These are phyloP conservation scores for Cruciata laevipes DNA, from an alignment of 257 asterid genomes.

Conservation along the genomic window DNA sequence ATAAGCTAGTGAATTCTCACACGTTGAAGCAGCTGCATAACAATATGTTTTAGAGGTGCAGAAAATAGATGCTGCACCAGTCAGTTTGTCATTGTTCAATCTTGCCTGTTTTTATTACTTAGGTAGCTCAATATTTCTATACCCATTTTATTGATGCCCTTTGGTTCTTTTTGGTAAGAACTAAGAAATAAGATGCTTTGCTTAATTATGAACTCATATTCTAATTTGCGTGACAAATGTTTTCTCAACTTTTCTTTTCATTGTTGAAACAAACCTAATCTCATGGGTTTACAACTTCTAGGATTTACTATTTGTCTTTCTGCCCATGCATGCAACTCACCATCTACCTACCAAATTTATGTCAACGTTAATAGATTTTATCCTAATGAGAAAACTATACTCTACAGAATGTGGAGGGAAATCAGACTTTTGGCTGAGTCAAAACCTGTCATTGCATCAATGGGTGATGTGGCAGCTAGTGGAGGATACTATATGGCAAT, in stretches of 20 bases:
- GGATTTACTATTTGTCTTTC: not conserved
- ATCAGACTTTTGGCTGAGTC: slow-evolving; percentile 81
- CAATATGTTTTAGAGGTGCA: not conserved
- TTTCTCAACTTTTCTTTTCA: not conserved
- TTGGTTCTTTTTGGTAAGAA: not conserved
- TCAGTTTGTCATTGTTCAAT: not conserved
- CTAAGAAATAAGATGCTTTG: slow-evolving; percentile 2
- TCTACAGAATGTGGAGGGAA: slow-evolving; percentile 96
- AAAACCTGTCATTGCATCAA: slow-evolving; percentile 89
- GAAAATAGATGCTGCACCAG: not conserved
- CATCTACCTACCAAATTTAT: not conserved
- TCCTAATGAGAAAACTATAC: slow-evolving; percentile 17
- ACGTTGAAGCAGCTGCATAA: not conserved
- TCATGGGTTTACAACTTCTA: not conserved
- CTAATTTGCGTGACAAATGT: not conserved
- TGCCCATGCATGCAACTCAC: not conserved
- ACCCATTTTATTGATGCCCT: not conserved
- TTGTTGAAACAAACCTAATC: not conserved
- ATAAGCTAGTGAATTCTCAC: not conserved
- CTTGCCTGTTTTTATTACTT: not conserved
- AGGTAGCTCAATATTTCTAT: not conserved
- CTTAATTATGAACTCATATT: not conserved
- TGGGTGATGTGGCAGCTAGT: slow-evolving; percentile 99
- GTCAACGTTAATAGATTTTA: not conserved
- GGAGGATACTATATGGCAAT: slow-evolving; percentile 99